Conservation (phyloP, 768 basidiomycete species). For the Tricholoma terreum region DNA sequence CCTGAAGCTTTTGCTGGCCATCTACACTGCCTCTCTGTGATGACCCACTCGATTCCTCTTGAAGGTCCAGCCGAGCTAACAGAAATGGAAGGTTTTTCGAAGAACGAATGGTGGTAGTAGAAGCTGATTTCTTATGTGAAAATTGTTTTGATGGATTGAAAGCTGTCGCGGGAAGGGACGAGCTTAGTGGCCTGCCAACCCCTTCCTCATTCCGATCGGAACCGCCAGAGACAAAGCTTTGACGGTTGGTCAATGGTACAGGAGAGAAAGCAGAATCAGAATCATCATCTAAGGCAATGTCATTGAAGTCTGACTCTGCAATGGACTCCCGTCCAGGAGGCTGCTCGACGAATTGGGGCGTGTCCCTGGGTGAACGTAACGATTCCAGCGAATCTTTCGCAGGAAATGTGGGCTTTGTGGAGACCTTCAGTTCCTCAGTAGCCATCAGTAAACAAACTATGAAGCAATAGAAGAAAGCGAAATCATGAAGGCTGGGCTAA, state of each 20-base stretch:
- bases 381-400: conserved; percentile 38
- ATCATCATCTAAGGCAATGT: conserved; percentile 56
- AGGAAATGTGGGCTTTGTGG: background rate
- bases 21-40: conserved; percentile 51
- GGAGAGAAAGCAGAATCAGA: conserved; percentile 33
- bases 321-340: conserved; percentile 37
- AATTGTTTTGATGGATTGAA: conserved; percentile 24
- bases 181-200: conserved; percentile 4
- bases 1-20: conserved; percentile 68
- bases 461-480: background rate
- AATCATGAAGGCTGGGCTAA: too few species aligned
- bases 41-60: conserved; percentile 37
- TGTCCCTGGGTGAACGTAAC: conserved; percentile 45
- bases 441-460: conserved; percentile 15
- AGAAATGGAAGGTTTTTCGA: conserved; percentile 51
- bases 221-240: conserved; percentile 7
- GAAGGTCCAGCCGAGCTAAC: conserved; percentile 49
- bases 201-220: conserved; percentile 11
- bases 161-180: conserved; percentile 4
- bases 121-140: conserved; percentile 62
- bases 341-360: conserved; percentile 27
- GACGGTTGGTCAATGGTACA: conserved; percentile 29
- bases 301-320: conserved; percentile 61
- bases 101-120: conserved; percentile 56
- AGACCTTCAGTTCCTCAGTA: conserved; percentile 11